Percentiles rank a stretch among this genome's conserved stretches.
These are phyloP conservation scores for Nowakowskiella sp. DNA, from an alignment of 192 early-diverging fungal genomes.

Conservation along the genomic window DNA sequence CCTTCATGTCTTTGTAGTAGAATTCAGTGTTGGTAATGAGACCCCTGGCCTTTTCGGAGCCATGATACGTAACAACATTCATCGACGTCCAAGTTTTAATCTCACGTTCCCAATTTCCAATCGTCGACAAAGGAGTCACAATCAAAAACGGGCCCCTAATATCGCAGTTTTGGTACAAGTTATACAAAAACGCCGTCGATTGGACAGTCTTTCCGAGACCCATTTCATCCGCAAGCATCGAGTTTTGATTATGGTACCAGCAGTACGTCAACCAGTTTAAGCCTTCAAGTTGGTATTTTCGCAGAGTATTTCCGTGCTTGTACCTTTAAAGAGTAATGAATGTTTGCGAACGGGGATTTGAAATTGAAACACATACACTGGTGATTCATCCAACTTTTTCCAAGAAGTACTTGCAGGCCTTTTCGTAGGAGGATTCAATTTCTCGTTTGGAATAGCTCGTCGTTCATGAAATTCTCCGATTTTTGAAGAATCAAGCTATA, in stretches of 20 bases:
- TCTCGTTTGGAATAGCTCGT: too few species aligned
- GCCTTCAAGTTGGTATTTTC: slow-evolving; percentile 75
- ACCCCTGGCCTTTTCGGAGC: slow-evolving; percentile 57
- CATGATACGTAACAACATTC: slow-evolving; percentile 69
- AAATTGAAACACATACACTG: slow-evolving; percentile 24
- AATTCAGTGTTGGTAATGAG: slow-evolving; percentile 78
- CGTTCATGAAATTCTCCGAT: slow-evolving; percentile 59
- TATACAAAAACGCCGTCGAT: slow-evolving; percentile 65
- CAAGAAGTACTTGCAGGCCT: slow-evolving; percentile 38
- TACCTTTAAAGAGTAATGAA: slow-evolving; percentile 24
- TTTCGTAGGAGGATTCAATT: slow-evolving; percentile 46
- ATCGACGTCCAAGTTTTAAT: slow-evolving; percentile 64
- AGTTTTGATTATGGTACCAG: slow-evolving; percentile 63
- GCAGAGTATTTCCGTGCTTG: slow-evolving; percentile 61
- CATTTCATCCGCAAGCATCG: slow-evolving; percentile 53
- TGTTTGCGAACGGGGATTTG: neutral
- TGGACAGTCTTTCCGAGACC: slow-evolving; percentile 67
- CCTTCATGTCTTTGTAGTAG: slow-evolving; percentile 50
- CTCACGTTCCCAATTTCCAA: slow-evolving; percentile 64
- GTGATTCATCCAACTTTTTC: slow-evolving; percentile 55
- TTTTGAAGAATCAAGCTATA: slow-evolving; percentile 47
- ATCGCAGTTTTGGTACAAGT: slow-evolving; percentile 52
- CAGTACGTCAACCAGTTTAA: slow-evolving; percentile 75
- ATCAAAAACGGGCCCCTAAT: slow-evolving; percentile 71
- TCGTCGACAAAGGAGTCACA: slow-evolving; percentile 46